Conservation (phyloP, 73 alveolate species). For the Effrenium voratum region DNA sequence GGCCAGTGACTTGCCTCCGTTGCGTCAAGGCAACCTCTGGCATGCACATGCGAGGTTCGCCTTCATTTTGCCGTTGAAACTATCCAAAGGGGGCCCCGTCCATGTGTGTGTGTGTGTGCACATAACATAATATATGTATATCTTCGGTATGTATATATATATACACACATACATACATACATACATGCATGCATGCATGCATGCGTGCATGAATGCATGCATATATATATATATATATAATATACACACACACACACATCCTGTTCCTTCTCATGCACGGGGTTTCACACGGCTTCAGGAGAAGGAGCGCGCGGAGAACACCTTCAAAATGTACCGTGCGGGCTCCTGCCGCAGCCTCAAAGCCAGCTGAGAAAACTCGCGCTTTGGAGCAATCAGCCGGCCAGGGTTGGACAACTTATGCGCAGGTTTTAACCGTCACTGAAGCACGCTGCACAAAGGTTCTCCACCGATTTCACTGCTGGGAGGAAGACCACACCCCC, state of each 20-base stretch:
- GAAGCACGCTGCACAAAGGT: no score
- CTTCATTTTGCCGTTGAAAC: not conserved
- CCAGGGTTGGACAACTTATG: no score
- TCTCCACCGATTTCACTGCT: no score
- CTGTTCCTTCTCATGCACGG: no score
- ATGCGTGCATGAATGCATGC: not conserved
- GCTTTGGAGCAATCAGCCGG: no score
- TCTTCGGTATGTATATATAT: not conserved
- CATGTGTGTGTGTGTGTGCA: not conserved
- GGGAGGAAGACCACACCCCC: no score
- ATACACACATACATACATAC: not conserved
- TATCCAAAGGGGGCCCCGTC: not conserved
- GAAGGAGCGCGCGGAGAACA: conserved; percentile 70
- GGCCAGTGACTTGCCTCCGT: not conserved
- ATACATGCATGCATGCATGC: not conserved
- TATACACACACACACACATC: no score
- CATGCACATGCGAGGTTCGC: not conserved
- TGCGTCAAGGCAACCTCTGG: not conserved
- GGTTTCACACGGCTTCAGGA: conserved; percentile 48
- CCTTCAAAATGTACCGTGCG: conserved; percentile 90
- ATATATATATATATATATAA: not conserved
- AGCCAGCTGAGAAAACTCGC: no score
- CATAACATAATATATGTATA: no score
- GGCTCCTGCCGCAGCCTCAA: conserved; percentile 49
- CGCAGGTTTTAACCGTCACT: no score